Evolutionary conservation across 2,329 filamentous ascomycete genomes (phyloP).

Genomic region (Penicillium sp.): DNA sequence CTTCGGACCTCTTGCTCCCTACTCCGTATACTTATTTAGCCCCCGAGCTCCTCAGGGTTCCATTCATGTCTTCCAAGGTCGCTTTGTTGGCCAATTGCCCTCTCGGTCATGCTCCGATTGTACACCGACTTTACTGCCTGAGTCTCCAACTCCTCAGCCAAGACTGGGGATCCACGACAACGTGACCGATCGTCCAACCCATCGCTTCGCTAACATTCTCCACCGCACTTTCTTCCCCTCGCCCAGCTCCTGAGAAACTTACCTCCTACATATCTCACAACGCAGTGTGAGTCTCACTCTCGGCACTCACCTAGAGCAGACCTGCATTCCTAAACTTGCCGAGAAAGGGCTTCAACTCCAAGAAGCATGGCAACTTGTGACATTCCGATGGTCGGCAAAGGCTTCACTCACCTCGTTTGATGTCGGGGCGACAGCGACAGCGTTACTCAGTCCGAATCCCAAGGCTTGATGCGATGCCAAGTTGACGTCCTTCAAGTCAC

Average conservation of each 20-base stretch:
- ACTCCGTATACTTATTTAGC: neutral
- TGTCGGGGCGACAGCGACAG: neutral
- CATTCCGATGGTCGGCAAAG: slow-evolving; percentile 17
- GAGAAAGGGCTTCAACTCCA: neutral
- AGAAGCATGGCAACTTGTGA: neutral
- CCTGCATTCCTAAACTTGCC: slow-evolving; percentile 8
- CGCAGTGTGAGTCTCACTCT: neutral
- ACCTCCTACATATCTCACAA: neutral
- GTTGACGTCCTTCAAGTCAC: neutral
- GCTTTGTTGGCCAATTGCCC: no score
- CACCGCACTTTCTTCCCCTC: neutral
- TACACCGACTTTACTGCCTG: slow-evolving; percentile 11
- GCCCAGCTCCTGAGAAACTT: neutral
- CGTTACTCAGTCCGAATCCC: neutral
- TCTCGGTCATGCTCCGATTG: neutral
- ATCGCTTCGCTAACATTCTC: neutral
- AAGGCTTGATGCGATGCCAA: neutral
- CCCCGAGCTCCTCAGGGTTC: neutral
- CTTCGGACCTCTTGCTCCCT: neutral
- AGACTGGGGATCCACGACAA: slow-evolving; percentile 3
- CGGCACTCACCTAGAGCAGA: neutral
- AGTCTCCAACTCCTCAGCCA: slow-evolving; percentile 1
- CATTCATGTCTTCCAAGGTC: no score
- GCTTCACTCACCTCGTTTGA: slow-evolving; percentile 12
- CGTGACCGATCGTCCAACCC: slow-evolving; percentile 6